Conservation (phyloP, 176 grass and related monocot genomes). For the Triticum monococcum region DNA sequence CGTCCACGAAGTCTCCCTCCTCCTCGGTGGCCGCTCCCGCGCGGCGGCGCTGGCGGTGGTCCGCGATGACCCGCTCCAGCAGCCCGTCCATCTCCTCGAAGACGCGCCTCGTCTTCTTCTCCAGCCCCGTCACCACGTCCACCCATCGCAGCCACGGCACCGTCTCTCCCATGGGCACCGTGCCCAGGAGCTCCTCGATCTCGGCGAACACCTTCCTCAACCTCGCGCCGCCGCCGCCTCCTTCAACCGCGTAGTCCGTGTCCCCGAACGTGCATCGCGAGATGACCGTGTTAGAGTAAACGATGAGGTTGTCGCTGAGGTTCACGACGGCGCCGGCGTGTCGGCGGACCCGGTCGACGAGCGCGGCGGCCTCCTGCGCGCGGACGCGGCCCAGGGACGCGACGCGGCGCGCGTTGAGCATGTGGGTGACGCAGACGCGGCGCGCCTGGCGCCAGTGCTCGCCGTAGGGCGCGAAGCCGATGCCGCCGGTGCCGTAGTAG, state of each 20-base stretch:
- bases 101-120: not conserved
- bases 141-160: not conserved
- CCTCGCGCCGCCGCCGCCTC: not conserved
- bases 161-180: not conserved
- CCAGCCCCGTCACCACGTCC: not conserved
- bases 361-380: conserved; percentile 30
- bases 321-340: not conserved
- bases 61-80: not conserved
- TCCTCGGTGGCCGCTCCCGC: too few species aligned
- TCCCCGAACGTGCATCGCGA: not conserved
- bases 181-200: not conserved
- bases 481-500: conserved; percentile 38
- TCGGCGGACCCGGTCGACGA: not conserved
- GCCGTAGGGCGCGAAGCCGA: conserved; percentile 57
- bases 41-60: not conserved
- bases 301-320: not conserved
- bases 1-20: conserved; percentile 8
- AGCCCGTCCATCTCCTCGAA: not conserved
- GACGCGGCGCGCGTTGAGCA: conserved; percentile 41
- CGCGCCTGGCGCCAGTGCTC: conserved; percentile 57
- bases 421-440: conserved; percentile 46
- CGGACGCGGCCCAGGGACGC: conserved; percentile 16
- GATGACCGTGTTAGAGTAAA: not conserved
- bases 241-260: not conserved
- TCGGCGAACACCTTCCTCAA: not conserved